Evolutionary conservation across 73 alveolate genomes (phyloP).

Genomic region (Uronychia binucleata): DNA sequence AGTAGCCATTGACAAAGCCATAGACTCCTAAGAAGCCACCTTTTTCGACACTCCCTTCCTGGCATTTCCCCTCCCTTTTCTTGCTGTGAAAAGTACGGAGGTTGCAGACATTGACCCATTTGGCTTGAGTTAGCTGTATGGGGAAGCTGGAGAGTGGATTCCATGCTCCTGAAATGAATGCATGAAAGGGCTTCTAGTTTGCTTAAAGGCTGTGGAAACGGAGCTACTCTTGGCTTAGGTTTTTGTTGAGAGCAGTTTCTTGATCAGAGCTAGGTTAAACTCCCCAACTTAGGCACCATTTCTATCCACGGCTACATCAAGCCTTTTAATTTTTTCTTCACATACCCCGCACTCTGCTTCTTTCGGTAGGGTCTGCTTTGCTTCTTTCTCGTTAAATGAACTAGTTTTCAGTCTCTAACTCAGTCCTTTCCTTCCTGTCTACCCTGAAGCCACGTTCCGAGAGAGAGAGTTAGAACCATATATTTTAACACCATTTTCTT

Average conservation of each 20-base stretch:
- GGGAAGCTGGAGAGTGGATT: background rate
- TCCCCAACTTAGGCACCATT: background rate
- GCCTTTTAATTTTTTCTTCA: background rate
- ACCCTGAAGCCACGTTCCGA: too few species aligned
- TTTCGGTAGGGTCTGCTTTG: background rate
- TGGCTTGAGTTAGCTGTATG: background rate
- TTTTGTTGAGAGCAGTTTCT: background rate
- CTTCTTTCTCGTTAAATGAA: too few species aligned
- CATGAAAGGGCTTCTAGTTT: background rate
- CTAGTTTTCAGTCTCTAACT: background rate
- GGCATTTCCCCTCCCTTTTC: too few species aligned
- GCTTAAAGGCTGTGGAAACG: background rate
- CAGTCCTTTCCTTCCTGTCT: background rate
- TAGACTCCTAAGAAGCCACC: too few species aligned
- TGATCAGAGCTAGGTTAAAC: background rate
- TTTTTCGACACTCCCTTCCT: too few species aligned
- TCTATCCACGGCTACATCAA: background rate
- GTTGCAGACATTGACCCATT: background rate
- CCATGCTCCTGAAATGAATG: background rate
- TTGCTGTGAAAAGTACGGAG: too few species aligned
- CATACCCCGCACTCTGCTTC: background rate
- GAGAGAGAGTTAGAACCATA: background rate
- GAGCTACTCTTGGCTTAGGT: background rate
- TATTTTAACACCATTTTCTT: background rate
- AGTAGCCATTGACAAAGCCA: background rate